These are phyloP conservation scores for Nannochloropsis granulata DNA, from an alignment of 108 stramenopile genomes.

Conservation along the genomic window DNA sequence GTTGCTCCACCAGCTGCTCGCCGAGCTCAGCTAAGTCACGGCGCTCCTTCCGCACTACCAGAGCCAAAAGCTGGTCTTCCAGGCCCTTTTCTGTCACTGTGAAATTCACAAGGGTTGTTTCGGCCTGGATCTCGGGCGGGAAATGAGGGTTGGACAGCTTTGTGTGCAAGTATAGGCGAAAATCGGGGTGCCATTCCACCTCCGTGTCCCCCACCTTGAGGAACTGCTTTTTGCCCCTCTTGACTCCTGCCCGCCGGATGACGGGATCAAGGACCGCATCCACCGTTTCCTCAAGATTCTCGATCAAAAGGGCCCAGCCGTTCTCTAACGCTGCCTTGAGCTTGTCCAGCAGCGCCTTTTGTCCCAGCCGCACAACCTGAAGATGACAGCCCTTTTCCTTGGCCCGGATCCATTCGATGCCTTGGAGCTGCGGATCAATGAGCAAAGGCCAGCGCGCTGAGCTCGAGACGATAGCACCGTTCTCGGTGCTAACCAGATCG, in stretches of 20 bases:
- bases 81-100: conserved; percentile 55
- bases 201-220: conserved; percentile 63
- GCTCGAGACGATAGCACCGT: conserved; percentile 49
- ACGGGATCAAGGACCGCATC: conserved; percentile 57
- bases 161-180: conserved; percentile 61
- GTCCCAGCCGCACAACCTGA: conserved; percentile 50
- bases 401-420: conserved; percentile 49
- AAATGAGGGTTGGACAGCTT: conserved; percentile 59
- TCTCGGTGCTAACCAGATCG: conserved; percentile 46
- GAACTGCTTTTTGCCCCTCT: conserved; percentile 46
- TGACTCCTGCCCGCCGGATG: conserved; percentile 57
- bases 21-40: conserved; percentile 49
- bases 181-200: conserved; percentile 57
- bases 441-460: conserved; percentile 57
- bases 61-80: conserved; percentile 57
- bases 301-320: conserved; percentile 52
- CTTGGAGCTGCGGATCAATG: conserved; percentile 63
- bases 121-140: conserved; percentile 68
- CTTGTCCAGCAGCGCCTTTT: conserved; percentile 49
- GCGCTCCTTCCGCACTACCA: conserved; percentile 58
- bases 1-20: conserved; percentile 49
- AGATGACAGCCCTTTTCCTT: conserved; percentile 43
- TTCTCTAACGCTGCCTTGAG: conserved; percentile 50
- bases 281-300: conserved; percentile 54
- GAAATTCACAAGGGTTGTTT: conserved; percentile 60